Base-by-base conservation (phyloP, 1,139 yeast species). In the Yamadazyma membranifaciens region DNA sequence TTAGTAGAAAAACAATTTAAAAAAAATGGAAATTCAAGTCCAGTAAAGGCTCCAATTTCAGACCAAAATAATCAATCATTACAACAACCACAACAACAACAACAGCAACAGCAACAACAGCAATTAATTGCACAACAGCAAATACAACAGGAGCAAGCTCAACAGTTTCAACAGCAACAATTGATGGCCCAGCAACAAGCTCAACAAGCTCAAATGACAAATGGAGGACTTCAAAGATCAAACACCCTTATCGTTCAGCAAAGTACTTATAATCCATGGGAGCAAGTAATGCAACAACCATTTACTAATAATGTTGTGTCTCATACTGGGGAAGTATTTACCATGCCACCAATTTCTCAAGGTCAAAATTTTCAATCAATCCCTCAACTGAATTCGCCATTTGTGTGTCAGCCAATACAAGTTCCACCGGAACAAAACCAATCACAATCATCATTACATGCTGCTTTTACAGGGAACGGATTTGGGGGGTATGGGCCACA, bases 391-490 rank as follows among this genome's bases (percentile, higher is more conserved):
- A 38, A 38, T 20, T 40, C 45, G n/a, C 43, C 43, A 25, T 45
- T 43, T 31, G 17, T n/a, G 11, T 40, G 33, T 14, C 45, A 40
- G 15, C 46, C 42, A 14, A 45, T 41, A 33, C 48, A 42, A 25
- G 45, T 38, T 31, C 49, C 32, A 30, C 49, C 45, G 13, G 41
- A 31, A 28, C 45, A 42, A 35, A 32, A 35, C n/a, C 45, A 40
- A 22, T 43, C 37, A 28, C 50, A 47, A 24, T 48, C 40, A 26
- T 51, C 45, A 35, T 51, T 50, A 38, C 45, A 45, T 34, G 60
- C 76, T 28, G 53, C 67, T 2, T 66, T 62, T 47, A 79, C 85
- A 12, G 84, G 84, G 9, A 69, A 70, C 33, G 84, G 84, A 0
- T 78, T 77, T 59, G 82, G 83, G 13, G 81, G 81, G 4, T 74